A percentile compares a stretch with the other conserved stretches of the same genome.
Conservation (phyloP, 2,329 filamentous ascomycete species). For the Fusarium albosuccineum region DNA sequence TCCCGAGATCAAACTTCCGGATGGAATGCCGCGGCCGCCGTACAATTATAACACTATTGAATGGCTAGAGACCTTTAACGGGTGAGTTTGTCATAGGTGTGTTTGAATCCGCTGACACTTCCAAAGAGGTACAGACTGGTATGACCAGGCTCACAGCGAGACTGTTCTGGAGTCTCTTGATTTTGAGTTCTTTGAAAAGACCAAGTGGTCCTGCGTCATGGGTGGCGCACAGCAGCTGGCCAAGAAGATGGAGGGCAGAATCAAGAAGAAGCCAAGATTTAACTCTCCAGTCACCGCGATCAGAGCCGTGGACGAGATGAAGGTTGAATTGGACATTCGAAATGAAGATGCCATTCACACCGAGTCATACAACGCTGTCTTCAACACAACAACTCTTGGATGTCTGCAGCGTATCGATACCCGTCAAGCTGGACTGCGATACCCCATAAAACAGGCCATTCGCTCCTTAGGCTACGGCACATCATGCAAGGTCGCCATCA, state of each 20-base stretch:
- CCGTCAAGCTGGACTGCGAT: slow-evolving; percentile 8
- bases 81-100: neutral
- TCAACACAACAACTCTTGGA: slow-evolving; percentile 13
- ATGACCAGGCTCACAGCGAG: slow-evolving; percentile 17
- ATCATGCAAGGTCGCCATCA: slow-evolving; percentile 18
- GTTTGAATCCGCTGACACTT: too few relatives aligned
- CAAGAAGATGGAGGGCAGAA: slow-evolving; percentile 8
- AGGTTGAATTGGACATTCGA: neutral
- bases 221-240: slow-evolving; percentile 19
- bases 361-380: neutral
- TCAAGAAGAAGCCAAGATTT: neutral
- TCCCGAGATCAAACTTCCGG: too few relatives aligned
- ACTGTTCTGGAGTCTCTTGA: slow-evolving; percentile 19
- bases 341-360: neutral
- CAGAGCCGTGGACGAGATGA: neutral
- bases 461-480: slow-evolving; percentile 17
- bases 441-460: slow-evolving; percentile 21
- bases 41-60: slow-evolving; percentile 23
- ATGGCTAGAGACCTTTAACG: slow-evolving; percentile 12
- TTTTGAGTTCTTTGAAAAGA: neutral
- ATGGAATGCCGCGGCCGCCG: neutral
- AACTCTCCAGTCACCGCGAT: slow-evolving; percentile 1
- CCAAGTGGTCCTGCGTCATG: slow-evolving; percentile 19
- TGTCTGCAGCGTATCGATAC: slow-evolving; percentile 10
- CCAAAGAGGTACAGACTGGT: slow-evolving; percentile 16